Conservation (phyloP, 2,329 filamentous ascomycete genomes). For the Microascus cirrosus region DNA sequence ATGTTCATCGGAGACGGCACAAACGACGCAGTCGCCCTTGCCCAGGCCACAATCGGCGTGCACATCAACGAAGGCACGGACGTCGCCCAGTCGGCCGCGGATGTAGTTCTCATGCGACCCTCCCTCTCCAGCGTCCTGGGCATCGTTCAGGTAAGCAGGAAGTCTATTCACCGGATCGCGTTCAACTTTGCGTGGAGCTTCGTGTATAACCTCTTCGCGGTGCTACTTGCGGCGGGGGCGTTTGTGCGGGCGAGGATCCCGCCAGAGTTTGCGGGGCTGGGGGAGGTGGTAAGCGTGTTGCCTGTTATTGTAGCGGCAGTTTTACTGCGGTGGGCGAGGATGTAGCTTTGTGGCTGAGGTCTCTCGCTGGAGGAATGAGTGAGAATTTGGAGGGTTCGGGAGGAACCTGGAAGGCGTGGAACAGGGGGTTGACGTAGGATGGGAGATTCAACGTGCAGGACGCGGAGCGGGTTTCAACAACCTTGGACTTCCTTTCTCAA, state of each 20-base stretch:
- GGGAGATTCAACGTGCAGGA: background rate
- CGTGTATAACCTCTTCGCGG: slow-evolving; percentile 58
- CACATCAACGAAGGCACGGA: slow-evolving; percentile 54
- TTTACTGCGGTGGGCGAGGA: background rate
- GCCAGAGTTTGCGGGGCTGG: slow-evolving; percentile 55
- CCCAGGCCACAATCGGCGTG: slow-evolving; percentile 59
- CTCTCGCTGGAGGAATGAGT: background rate
- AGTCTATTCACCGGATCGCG: slow-evolving; percentile 34
- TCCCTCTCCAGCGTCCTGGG: slow-evolving; percentile 42
- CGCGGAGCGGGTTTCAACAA: background rate
- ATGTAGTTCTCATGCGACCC: slow-evolving; percentile 54
- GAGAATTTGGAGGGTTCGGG: background rate
- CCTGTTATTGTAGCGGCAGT: slow-evolving; percentile 51
- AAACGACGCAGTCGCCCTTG: slow-evolving; percentile 65
- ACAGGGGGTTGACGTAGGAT: background rate
- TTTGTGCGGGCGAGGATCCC: slow-evolving; percentile 43
- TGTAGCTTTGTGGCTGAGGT: slow-evolving; percentile 2
- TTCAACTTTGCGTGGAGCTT: slow-evolving; percentile 64
- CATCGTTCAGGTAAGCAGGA: slow-evolving; percentile 41
- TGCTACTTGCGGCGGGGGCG: slow-evolving; percentile 55
- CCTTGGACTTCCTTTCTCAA: too few relatives aligned
- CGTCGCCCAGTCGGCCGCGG: slow-evolving; percentile 54
- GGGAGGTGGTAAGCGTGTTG: slow-evolving; percentile 63
- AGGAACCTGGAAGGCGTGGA: background rate
- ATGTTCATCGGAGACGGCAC: slow-evolving; percentile 70